Percentiles rank a stretch among this genome's conserved stretches.
phyloP scores from a whole-genome alignment of 371 early-diverging fungal species.

The Apophysomyces sp. region DNA sequence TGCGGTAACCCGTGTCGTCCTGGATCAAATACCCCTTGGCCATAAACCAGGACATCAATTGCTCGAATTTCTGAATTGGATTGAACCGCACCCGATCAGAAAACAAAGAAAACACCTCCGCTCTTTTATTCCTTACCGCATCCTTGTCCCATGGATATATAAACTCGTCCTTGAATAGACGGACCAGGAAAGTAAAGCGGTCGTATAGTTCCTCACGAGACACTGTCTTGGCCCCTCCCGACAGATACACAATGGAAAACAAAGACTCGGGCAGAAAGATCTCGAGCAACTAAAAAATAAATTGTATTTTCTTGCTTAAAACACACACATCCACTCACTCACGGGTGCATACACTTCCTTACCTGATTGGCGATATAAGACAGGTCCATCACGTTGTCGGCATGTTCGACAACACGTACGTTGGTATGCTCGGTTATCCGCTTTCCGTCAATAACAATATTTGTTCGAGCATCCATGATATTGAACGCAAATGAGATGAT shows the following conservation, averaged over 20 bases:
- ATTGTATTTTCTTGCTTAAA: too few relatives aligned
- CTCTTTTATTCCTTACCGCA: conserved; percentile 26
- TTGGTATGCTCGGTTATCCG: conserved; percentile 36
- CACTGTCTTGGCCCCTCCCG: conserved; percentile 11
- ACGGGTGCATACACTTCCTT: too few relatives aligned
- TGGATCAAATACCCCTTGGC: conserved; percentile 20
- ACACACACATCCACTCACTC: too few relatives aligned
- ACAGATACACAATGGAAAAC: conserved; percentile 42
- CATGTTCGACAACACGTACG: conserved; percentile 46
- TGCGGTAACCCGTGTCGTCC: conserved; percentile 19
- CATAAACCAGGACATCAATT: conserved; percentile 30
- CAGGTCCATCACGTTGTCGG: conserved; percentile 51
- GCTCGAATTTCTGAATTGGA: conserved; percentile 37
- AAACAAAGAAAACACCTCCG: neutral
- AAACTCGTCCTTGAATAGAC: conserved; percentile 47
- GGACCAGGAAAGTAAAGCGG: conserved; percentile 43
- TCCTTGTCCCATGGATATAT: conserved; percentile 45
- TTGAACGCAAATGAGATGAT: conserved; percentile 39
- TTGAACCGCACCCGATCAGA: neutral
- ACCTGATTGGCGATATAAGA: conserved; percentile 51
- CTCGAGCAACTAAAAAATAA: conserved; percentile 28
- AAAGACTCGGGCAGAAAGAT: conserved; percentile 44
- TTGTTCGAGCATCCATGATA: conserved; percentile 35
- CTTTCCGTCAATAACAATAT: conserved; percentile 41
- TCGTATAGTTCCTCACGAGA: conserved; percentile 26